phyloP scores from a whole-genome alignment of 2,329 filamentous ascomycete species.

The Penicillium glabrum region DNA sequence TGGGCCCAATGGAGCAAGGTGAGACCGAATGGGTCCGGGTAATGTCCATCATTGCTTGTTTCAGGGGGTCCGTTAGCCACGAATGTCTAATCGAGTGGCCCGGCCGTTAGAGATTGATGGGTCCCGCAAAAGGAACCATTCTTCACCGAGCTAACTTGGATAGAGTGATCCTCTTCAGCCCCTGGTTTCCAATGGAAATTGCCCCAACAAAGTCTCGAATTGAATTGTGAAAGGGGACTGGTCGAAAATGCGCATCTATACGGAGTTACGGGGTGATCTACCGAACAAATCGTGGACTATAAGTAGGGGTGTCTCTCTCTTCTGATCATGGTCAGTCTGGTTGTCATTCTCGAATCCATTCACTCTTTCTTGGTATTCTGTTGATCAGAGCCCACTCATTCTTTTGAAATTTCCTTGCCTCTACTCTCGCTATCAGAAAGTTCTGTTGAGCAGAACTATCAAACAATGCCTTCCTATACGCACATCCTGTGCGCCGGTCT shows the following conservation, averaged over 20 bases:
- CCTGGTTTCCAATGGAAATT: neutral
- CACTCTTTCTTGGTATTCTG: neutral
- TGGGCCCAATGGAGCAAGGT: neutral
- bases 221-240: neutral
- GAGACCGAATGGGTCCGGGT: neutral
- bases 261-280: neutral
- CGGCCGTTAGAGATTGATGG: neutral
- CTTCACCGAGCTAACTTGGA: neutral
- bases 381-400: neutral
- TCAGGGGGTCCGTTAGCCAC: neutral
- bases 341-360: neutral
- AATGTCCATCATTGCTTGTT: neutral
- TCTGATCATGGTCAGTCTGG: neutral
- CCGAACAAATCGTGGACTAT: neutral
- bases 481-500: conserved; percentile 17
- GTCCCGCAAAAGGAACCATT: neutral
- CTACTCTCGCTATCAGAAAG: neutral
- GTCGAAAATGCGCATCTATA: too few relatives aligned
- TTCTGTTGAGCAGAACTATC: conserved; percentile 24
- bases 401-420: neutral
- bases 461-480: conserved; percentile 20
- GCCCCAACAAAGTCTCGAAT: neutral
- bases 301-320: neutral
- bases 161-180: neutral
- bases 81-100: neutral